phyloP scores from a whole-genome alignment of 2,329 filamentous ascomycete species.

The Diaporthe sp. region DNA sequence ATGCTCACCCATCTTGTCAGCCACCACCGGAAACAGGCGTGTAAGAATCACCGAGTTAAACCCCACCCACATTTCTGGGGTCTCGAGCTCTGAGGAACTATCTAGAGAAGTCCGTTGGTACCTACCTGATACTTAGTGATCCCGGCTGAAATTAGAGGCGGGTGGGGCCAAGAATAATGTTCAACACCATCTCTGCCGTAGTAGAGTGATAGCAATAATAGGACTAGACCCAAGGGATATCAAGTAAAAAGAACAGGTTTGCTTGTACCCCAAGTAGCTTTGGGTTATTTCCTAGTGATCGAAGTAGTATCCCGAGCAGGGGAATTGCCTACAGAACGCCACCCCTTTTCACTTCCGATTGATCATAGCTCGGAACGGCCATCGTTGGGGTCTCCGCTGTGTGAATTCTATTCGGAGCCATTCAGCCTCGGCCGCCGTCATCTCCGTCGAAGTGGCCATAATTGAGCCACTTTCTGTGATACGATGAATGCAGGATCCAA shows the following conservation, averaged over 20 bases:
- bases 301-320: background rate
- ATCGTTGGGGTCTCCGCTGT: background rate
- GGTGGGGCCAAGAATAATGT: background rate
- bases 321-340: background rate
- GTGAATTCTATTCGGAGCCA: no score
- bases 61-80: background rate
- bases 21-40: background rate
- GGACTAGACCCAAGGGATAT: background rate
- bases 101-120: background rate
- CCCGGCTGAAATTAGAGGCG: background rate
- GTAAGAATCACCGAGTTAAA: background rate
- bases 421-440: background rate
- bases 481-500: background rate
- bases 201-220: background rate
- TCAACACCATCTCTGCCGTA: background rate
- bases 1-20: conserved; percentile 3
- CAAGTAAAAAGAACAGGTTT: no score
- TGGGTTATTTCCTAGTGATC: background rate
- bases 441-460: background rate
- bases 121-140: background rate
- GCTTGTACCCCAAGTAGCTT: background rate
- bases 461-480: background rate
- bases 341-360: background rate
- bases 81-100: background rate
- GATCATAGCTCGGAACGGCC: background rate